These are phyloP conservation scores for Talaromyces albobiverticillius DNA, from an alignment of 2,329 filamentous ascomycete species.

Conservation along the genomic window DNA sequence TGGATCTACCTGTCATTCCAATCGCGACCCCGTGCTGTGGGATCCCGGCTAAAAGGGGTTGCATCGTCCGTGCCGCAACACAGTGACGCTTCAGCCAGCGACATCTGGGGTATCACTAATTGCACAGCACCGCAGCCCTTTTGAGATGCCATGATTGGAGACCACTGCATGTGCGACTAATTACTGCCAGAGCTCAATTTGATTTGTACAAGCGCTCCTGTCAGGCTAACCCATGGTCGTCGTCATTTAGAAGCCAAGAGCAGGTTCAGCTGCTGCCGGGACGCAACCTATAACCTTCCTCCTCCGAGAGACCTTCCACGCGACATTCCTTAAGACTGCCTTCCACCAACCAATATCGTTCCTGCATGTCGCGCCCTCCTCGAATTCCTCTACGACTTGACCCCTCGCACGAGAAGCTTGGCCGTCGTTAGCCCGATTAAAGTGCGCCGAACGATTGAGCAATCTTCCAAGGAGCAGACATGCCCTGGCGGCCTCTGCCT, in stretches of 20 bases:
- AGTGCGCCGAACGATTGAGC: slow-evolving; percentile 8
- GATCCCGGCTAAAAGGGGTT: not conserved
- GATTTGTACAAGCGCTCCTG: not conserved
- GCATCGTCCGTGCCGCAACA: not conserved
- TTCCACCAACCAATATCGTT: slow-evolving; percentile 8
- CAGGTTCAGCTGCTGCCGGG: slow-evolving; percentile 4
- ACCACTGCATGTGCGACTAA: not conserved
- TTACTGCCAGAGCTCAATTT: too few relatives aligned
- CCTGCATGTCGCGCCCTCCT: slow-evolving; percentile 14
- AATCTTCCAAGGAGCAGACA: slow-evolving; percentile 41
- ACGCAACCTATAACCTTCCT: too few relatives aligned
- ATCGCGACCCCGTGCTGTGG: not conserved
- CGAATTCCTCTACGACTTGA: not conserved
- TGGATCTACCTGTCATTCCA: not conserved
- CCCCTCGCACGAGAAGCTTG: not conserved
- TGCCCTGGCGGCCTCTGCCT: slow-evolving; percentile 97
- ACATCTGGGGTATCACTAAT: not conserved
- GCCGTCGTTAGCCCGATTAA: slow-evolving; percentile 1
- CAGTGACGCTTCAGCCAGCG: not conserved
- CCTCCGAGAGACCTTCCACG: slow-evolving; percentile 1
- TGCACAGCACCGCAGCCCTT: not conserved
- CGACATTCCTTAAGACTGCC: slow-evolving; percentile 10
- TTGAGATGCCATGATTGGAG: not conserved
- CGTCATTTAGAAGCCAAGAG: not conserved
- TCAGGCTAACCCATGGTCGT: not conserved